Evolutionary conservation across 129 eudicot genomes (phyloP), one percentile per base, ranked within the genome.

Genomic region (Ambrosia artemisiifolia): DNA sequence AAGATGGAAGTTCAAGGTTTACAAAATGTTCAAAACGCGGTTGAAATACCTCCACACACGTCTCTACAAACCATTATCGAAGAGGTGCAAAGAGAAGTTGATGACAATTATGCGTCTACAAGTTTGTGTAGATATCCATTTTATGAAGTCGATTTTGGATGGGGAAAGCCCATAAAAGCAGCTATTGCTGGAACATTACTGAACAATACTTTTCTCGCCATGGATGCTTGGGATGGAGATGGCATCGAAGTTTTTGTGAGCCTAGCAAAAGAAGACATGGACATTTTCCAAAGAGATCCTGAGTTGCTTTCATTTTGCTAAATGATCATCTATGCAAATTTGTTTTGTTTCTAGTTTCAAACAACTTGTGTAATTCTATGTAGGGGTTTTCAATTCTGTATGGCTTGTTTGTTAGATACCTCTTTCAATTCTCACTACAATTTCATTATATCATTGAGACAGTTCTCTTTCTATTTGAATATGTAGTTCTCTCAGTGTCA

Each of bases 201-300:
- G 1, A 65, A 9, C 18, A 75, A 80, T 50, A 2, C 1, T 5
- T 38, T 75, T 55, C n/a, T n/a, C n/a, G n/a, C n/a, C 64, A 32
- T 63, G 68, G 84, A 75, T 47, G n/a, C 62, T 38, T 63, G 44
- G 1, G 14, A 33, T 14, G 65, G 61, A 11, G 78, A 71, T 81
- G 85, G 81, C 33, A 61, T 76, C 19, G 63, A 56, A 59, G 81
- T 49, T n/a, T 11, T 48, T 4, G 74, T 71, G 10, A 54, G 47
- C 9, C 9, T 42, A 6, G 47, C 1, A 42, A 8, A 42, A 42
- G 47, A 42, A 42, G 47, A 42, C 10, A 42, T 42, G 47, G 6
- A 6, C 6, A 12, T 35, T 12, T 35, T 66, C 49, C 57, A 67
- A 67, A 67, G 10, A 3, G 57, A 67, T 7, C 71, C 61, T 10